A percentile compares a stretch with the other conserved stretches of the same genome.
phyloP scores from a whole-genome alignment of 202 grass and related monocot genomes.

The Brachypodium distachyon region DNA sequence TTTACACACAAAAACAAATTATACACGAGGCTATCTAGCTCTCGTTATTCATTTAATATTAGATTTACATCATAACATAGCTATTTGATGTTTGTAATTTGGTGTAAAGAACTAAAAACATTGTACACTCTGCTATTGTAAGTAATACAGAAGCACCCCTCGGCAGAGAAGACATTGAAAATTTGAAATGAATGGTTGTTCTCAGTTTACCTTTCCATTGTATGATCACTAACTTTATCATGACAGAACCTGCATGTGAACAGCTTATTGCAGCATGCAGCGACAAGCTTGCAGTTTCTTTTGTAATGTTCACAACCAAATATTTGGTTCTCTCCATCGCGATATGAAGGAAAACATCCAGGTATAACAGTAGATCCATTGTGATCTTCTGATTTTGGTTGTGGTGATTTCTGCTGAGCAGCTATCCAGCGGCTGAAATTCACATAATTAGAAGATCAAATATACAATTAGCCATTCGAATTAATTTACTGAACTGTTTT shows the following conservation, averaged over 20 bases:
- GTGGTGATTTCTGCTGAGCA: constrained; percentile 72
- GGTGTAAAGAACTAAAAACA: background rate
- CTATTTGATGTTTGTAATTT: background rate
- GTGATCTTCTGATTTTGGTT: constrained; percentile 28
- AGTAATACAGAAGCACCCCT: background rate
- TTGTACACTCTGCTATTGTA: background rate
- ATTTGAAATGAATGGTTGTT: background rate
- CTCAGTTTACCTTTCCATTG: constrained; percentile 75
- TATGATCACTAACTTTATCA: constrained; percentile 93
- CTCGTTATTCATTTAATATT: background rate
- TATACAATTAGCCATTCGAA: background rate
- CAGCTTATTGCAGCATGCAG: constrained; percentile 84
- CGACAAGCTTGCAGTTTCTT: constrained; percentile 88
- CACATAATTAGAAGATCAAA: constrained; percentile 11
- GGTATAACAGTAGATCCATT: constrained; percentile 20
- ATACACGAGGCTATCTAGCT: background rate
- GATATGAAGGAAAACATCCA: constrained; percentile 62
- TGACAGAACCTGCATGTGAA: constrained; percentile 97
- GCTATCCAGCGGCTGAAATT: constrained; percentile 93
- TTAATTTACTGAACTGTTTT: background rate
- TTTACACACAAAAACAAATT: background rate
- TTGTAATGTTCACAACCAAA: constrained; percentile 99
- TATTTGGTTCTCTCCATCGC: constrained; percentile 49
- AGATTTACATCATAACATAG: background rate
- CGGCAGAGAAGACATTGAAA: constrained; percentile 8